These are phyloP conservation scores for Tuctoria greenei DNA, from an alignment of 176 grass and related monocot genomes.

Conservation along the genomic window DNA sequence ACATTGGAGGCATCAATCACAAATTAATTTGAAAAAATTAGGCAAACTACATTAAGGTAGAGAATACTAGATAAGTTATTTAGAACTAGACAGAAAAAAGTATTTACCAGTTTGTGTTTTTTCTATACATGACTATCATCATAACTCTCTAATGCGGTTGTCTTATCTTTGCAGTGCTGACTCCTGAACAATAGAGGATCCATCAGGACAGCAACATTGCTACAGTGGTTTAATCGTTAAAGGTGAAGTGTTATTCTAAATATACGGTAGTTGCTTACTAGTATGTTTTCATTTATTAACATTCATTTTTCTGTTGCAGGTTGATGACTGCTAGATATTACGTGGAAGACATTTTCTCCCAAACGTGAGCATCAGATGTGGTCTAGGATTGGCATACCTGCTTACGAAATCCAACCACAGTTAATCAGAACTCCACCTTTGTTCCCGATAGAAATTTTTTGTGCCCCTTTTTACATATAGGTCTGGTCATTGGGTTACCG, in stretches of 20 bases:
- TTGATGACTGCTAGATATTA: slow-evolving; percentile 33
- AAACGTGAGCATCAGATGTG: slow-evolving; percentile 9
- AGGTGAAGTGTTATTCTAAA: slow-evolving; percentile 25
- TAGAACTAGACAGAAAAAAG: neutral
- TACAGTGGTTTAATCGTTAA: slow-evolving; percentile 41
- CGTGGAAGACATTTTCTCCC: slow-evolving; percentile 22
- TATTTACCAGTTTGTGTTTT: neutral
- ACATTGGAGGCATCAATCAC: neutral
- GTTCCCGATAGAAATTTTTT: slow-evolving; percentile 47
- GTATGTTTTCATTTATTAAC: neutral
- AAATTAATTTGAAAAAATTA: neutral
- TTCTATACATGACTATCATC: neutral
- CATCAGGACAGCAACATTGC: slow-evolving; percentile 38
- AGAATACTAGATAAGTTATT: neutral
- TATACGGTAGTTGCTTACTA: neutral
- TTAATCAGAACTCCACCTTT: slow-evolving; percentile 14
- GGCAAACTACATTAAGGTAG: neutral
- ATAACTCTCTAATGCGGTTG: slow-evolving; percentile 8
- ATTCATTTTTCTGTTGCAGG: slow-evolving; percentile 14
- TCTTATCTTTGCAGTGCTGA: slow-evolving; percentile 53
- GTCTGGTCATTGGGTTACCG: slow-evolving; percentile 12
- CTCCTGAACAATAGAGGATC: slow-evolving; percentile 59
- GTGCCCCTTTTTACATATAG: slow-evolving; percentile 31
- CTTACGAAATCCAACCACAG: slow-evolving; percentile 11
- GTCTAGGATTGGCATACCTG: slow-evolving; percentile 24